Evolutionary conservation across 805 yeast species (phyloP).

Genomic region (Huiozyma naganishii): DNA sequence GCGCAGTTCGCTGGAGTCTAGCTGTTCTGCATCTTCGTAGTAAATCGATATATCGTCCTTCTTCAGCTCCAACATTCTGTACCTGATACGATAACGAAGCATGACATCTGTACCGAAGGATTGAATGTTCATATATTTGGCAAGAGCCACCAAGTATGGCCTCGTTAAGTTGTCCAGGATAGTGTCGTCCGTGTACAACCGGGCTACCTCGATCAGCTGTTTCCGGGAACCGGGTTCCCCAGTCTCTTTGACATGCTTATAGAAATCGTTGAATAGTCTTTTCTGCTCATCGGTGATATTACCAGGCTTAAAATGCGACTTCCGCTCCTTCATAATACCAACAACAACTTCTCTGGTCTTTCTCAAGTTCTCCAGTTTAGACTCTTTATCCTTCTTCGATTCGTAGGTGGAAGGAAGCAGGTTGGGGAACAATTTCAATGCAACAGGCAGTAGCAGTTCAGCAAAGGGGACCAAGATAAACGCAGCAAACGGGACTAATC

Average conservation of each 20-base stretch:
- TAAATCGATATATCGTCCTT: constrained; percentile 87
- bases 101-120: constrained; percentile 92
- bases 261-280: constrained; percentile 67
- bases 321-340: constrained; percentile 53
- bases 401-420: constrained; percentile 88
- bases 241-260: constrained; percentile 54
- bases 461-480: constrained; percentile 90
- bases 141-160: constrained; percentile 84
- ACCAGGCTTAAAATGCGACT: constrained; percentile 58
- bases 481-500: constrained; percentile 88
- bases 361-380: constrained; percentile 45
- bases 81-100: constrained; percentile 86
- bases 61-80: constrained; percentile 80
- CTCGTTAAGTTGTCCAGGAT: constrained; percentile 87
- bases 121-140: constrained; percentile 80
- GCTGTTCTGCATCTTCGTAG: constrained; percentile 83
- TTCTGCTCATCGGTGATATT: constrained; percentile 61
- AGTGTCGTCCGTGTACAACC: constrained; percentile 84
- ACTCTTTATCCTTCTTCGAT: constrained; percentile 47
- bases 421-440: constrained; percentile 87
- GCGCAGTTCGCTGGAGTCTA: constrained; percentile 71
- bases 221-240: constrained; percentile 55
- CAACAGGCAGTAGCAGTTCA: constrained; percentile 80
- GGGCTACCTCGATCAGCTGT: constrained; percentile 71
- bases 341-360: constrained; percentile 57